A percentile compares a stretch with the other conserved stretches of the same genome.
Evolutionary conservation across 2,329 filamentous ascomycete genomes (phyloP).

Genomic region (Alternaria consortialis): DNA sequence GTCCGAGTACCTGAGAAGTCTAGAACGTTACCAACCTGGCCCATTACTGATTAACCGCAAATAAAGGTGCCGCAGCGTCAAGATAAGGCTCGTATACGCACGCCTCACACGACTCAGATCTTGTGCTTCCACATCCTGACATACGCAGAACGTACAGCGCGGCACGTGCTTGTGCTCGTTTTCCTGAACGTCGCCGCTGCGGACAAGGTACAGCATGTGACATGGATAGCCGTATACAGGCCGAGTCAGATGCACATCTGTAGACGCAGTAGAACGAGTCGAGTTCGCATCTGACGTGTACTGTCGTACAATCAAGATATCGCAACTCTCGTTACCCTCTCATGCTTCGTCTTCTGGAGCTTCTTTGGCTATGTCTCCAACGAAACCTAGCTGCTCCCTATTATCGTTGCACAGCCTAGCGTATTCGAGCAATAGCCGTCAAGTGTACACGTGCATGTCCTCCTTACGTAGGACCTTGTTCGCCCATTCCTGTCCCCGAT

Average conservation of each 20-base stretch:
- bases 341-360: not conserved
- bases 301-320: not conserved
- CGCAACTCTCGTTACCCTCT: not conserved
- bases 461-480: conserved; percentile 72
- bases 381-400: conserved; percentile 53
- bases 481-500: conserved; percentile 73
- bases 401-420: conserved; percentile 55
- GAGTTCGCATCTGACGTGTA: not conserved
- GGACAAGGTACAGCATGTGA: conserved; percentile 3
- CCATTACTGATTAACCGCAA: not conserved
- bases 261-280: conserved; percentile 3
- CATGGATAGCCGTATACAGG: not conserved
- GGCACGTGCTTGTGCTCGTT: conserved; percentile 5
- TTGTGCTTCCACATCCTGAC: conserved; percentile 13
- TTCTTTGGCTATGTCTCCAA: conserved; percentile 29
- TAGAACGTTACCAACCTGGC: not conserved
- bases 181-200: conserved; percentile 15
- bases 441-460: conserved; percentile 77
- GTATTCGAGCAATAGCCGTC: conserved; percentile 63
- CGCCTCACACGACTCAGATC: conserved; percentile 3
- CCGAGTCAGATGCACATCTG: conserved; percentile 9
- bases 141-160: conserved; percentile 11
- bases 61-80: conserved; percentile 17
- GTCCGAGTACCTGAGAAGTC: not conserved
- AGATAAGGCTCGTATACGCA: conserved; percentile 12